Evolutionary conservation across 108 stramenopile species (phyloP), one percentile per base, ranked within the genome.

Genomic region (Nitzschia sp.): DNA sequence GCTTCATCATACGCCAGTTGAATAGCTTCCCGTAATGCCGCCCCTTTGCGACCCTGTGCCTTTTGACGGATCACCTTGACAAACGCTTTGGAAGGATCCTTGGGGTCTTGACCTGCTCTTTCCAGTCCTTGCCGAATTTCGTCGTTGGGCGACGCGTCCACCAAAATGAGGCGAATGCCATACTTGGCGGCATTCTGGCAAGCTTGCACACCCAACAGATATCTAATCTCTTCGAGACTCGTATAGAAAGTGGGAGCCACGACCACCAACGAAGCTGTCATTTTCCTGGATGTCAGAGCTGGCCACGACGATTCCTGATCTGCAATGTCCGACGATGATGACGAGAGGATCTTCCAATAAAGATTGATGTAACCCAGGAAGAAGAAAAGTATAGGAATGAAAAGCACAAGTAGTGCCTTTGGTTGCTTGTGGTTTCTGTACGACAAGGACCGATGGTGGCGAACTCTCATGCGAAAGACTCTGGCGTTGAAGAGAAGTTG

Each of bases 1-100:
- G 66, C 53, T 4, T 59, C n/a, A 24, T 68, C 15, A 13, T 30
- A 27, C 0, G 35, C 64, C 46, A 80, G 46, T 18, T 48, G n/a
- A 65, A 77, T 74, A 1, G 81, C 86, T 46, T 87, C 83, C 47
- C 81, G 56, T 35, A 87, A 46, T 0, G 81, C 81, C 8, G 83
- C 78, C 36, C 86, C 86, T 54, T 87, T 87, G 21, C 47, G 53
- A 8, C 68, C 86, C 75, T 3, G 32, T n/a, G 47, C 61, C 53
- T 21, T 34, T 68, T 72, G 75, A 46, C 54, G 46, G 34, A 71
- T 59, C 59, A 60, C 80, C 70, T 21, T 36, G 48, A 68, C 71
- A 51, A 17, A 82, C 34, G 30, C 64, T 24, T 63, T 65, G 6
- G 38, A 42, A 13, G 6, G 9, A 13, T 13, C 38, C 38, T 42